Base-by-base conservation (phyloP, 345 rosid genomes). In the Isatis tinctoria region DNA sequence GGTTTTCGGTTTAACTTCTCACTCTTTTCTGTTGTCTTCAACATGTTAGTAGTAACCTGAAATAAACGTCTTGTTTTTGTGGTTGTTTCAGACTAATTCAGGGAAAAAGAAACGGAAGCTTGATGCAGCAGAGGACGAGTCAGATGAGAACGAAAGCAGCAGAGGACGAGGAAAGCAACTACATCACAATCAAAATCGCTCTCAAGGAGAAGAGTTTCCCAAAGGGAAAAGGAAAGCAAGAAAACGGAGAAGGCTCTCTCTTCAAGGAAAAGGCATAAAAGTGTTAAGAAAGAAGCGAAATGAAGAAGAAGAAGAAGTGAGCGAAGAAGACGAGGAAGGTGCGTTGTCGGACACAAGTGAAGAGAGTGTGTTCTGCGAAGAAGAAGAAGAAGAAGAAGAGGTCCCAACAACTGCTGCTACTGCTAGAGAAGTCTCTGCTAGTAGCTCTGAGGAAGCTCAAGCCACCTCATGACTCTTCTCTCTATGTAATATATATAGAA, bases 141-240 rank as follows among this genome's bases (percentile, higher is more conserved):
- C 87, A 40, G 92, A 89, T 43, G 97, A 90, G 57, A 86, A 82
- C 8, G 96, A 87, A 64, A 83, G 60, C 64, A 75, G 83, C 49
- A 79, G 82, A 76, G 87, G 82, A 54, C 76, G 85, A 71, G 73
- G 86, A 27, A 63, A 83, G 65, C 84, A 73, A 69, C 70, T 82
- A 49, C 59, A 47, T 54, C 70, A 30, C 36, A 45, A 36, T 5
- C 59, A 66, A 78, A 74, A 84, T 5, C 88, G 83, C 48, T 85
- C 98, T 30, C 96, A 85, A 65, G 86, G 81, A 63, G 97, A 92
- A 68, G 97, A 89, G 47, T 87, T 85, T 74, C 98, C 98, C 6
- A 92, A 92, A 87, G 99, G 96, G 35, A 96, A 96, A 81, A 78
- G 97, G 41, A 87, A 90, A 73, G 96, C 94, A 39, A 87, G 97